phyloP scores from a whole-genome alignment of 2,329 filamentous ascomycete species.

The Pseudocercospora fuligena region DNA sequence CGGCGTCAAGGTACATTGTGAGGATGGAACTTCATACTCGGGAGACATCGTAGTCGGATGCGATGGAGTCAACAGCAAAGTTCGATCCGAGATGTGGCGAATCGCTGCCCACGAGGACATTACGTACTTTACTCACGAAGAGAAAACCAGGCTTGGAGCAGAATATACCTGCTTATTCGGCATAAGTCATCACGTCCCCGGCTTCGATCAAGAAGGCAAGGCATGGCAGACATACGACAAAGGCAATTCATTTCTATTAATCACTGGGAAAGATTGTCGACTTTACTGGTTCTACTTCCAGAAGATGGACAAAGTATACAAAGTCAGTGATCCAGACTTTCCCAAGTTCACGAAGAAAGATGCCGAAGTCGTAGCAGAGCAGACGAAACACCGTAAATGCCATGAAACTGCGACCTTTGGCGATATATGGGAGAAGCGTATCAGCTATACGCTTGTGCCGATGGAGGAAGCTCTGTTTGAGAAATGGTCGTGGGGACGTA shows the following conservation, averaged over 20 bases:
- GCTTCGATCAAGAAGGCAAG: conserved; percentile 24
- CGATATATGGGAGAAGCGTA: conserved; percentile 38
- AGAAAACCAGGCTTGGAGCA: conserved; percentile 28
- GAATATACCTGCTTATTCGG: conserved; percentile 47
- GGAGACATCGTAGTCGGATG: conserved; percentile 36
- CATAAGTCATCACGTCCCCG: conserved; percentile 41
- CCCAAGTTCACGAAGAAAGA: conserved; percentile 43
- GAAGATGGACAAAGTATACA: conserved; percentile 37
- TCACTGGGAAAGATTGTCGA: conserved; percentile 38
- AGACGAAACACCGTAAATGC: conserved; percentile 31
- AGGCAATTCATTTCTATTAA: conserved; percentile 36
- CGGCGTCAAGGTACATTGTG: conserved; percentile 22
- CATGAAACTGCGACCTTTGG: conserved; percentile 38
- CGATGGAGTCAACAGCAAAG: conserved; percentile 37
- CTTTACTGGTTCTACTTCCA: conserved; percentile 48
- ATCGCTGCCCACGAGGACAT: conserved; percentile 23
- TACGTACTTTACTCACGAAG: conserved; percentile 23
- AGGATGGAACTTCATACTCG: conserved; percentile 20
- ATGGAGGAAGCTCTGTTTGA: conserved; percentile 35
- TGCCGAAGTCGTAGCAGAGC: conserved; percentile 37
- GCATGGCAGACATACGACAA: conserved; percentile 32
- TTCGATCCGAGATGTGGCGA: conserved; percentile 36
- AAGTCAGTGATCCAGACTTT: conserved; percentile 39
- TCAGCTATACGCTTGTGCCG: conserved; percentile 37
- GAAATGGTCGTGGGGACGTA: conserved; percentile 33